Percentiles rank a stretch among this genome's conserved stretches.
These are phyloP conservation scores for Alnus rubra DNA, from an alignment of 306 rosid species.

Conservation along the genomic window DNA sequence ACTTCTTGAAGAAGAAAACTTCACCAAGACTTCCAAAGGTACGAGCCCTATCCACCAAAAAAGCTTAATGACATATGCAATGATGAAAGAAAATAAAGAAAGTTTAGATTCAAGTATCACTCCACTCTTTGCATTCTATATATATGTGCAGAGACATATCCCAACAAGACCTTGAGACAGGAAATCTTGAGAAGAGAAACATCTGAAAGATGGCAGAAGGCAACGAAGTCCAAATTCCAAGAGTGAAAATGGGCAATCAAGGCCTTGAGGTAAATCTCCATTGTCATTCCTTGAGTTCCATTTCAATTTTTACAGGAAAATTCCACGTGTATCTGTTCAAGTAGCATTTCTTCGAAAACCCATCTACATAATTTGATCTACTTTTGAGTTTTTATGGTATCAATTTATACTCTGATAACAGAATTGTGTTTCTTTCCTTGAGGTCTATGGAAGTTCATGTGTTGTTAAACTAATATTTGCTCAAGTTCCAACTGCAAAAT, in stretches of 20 bases:
- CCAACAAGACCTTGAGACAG: no score
- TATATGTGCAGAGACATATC: not conserved
- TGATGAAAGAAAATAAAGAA: no score
- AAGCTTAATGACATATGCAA: no score
- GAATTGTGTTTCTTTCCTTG: not conserved
- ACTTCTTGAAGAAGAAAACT: no score
- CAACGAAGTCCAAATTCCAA: conserved; percentile 14
- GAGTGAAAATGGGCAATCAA: conserved; percentile 30
- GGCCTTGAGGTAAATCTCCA: conserved; percentile 25
- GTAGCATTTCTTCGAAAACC: not conserved
- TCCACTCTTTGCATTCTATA: not conserved
- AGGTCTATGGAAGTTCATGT: not conserved
- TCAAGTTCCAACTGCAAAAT: no score
- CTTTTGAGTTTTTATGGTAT: not conserved
- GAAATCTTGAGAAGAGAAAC: not conserved
- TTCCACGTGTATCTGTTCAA: not conserved
- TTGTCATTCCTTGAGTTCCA: not conserved
- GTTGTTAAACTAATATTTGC: no score
- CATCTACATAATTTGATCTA: not conserved
- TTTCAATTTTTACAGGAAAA: not conserved
- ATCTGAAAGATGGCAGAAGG: conserved; percentile 17
- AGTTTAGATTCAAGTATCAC: no score
- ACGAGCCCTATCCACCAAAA: no score
- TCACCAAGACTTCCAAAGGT: no score
- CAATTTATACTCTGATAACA: no score